Evolutionary conservation across 148 eudicot species (phyloP).

Genomic region (Chenopodium album): DNA sequence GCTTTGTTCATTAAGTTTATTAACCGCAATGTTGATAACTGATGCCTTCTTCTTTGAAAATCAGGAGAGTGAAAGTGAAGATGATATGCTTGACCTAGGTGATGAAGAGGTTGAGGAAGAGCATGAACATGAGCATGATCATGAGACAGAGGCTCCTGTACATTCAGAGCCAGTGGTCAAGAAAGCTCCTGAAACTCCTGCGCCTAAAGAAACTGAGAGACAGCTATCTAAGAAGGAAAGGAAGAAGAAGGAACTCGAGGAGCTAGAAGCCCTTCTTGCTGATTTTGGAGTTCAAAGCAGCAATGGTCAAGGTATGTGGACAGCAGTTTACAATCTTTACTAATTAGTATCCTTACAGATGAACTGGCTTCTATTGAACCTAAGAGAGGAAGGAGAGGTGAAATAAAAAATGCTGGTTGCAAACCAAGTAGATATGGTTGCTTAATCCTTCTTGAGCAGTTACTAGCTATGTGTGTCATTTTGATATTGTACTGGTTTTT

Average conservation of each 20-base stretch:
- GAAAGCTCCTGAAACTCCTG: slow-evolving; percentile 53
- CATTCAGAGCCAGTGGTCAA: slow-evolving; percentile 51
- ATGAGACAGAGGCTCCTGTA: slow-evolving; percentile 55
- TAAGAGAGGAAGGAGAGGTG: neutral
- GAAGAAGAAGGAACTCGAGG: slow-evolving; percentile 95
- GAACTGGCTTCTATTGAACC: neutral
- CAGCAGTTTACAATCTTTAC: neutral
- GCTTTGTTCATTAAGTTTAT: neutral
- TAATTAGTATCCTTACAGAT: neutral
- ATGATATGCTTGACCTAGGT: slow-evolving; percentile 73
- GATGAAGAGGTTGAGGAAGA: slow-evolving; percentile 89
- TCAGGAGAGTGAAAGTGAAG: slow-evolving; percentile 98
- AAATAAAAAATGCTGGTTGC: neutral
- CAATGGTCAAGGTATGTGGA: slow-evolving; percentile 44
- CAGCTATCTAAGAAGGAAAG: slow-evolving; percentile 95
- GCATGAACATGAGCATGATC: slow-evolving; percentile 42
- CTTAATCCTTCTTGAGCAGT: neutral
- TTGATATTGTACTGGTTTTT: neutral
- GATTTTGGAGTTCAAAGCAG: slow-evolving; percentile 58
- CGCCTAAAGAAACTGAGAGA: slow-evolving; percentile 76
- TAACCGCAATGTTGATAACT: neutral
- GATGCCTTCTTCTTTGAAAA: slow-evolving; percentile 7
- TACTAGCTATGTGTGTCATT: neutral
- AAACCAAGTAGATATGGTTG: neutral
- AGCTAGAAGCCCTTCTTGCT: slow-evolving; percentile 88